Evolutionary conservation across 257 asterid genomes (phyloP).

Genomic region (Nicotiana attenuata): DNA sequence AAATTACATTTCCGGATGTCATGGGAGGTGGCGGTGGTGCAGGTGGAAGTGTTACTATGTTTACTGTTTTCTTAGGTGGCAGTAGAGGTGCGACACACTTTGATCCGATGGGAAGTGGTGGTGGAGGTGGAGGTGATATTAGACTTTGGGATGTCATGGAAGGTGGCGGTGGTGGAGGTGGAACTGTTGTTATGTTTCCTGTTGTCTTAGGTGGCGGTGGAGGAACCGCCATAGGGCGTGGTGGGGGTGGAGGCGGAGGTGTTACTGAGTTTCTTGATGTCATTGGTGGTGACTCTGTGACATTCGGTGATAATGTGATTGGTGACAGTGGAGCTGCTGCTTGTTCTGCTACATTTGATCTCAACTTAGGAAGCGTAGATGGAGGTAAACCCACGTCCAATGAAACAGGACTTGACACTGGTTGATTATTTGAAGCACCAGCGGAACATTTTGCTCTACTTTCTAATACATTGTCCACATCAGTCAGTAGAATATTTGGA

Average conservation of each 20-base stretch:
- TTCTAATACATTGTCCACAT: conserved; percentile 14
- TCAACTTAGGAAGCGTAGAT: conserved; percentile 21
- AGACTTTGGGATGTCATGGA: not conserved
- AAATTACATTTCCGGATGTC: not conserved
- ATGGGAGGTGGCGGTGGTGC: conserved; percentile 7
- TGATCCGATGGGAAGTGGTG: conserved; percentile 10
- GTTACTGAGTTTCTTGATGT: not conserved
- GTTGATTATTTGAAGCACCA: not conserved
- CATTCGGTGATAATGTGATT: not conserved
- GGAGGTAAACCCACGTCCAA: conserved; percentile 22
- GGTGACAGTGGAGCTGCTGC: not conserved
- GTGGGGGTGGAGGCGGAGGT: not conserved
- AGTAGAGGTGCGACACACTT: not conserved
- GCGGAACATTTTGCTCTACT: conserved; percentile 12
- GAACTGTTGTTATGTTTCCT: conserved; percentile 8
- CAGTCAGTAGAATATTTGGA: conserved; percentile 10
- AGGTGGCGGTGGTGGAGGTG: conserved; percentile 20
- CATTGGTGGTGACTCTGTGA: conserved; percentile 7
- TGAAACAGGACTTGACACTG: conserved; percentile 13
- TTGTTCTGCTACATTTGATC: conserved; percentile 2
- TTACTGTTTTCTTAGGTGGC: not conserved
- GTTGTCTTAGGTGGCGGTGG: not conserved
- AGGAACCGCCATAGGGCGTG: not conserved
- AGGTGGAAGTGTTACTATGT: conserved; percentile 10
- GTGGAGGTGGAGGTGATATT: conserved; percentile 18